Evolutionary conservation across 805 yeast genomes (phyloP).

Genomic region (Saccharomycopsis javanensis): DNA sequence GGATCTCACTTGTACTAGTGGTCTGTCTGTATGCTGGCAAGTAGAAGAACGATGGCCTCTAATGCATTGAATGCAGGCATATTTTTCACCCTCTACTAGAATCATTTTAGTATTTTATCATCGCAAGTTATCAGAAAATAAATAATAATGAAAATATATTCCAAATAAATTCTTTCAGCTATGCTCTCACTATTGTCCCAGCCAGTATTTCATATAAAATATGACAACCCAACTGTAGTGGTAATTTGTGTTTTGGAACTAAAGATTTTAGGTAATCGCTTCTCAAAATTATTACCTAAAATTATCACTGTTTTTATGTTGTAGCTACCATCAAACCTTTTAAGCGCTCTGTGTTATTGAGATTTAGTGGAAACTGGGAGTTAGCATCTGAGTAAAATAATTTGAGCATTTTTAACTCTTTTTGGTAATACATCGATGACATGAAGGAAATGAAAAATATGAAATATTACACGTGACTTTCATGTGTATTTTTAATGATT

Average conservation of each 20-base stretch:
- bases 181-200: too few relatives aligned
- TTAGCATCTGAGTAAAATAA: neutral
- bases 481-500: neutral
- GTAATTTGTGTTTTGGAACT: too few relatives aligned
- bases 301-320: too few relatives aligned
- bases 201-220: too few relatives aligned
- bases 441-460: neutral
- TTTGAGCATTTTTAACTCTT: neutral
- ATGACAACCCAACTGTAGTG: too few relatives aligned
- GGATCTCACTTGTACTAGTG: conserved; percentile 77
- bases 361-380: neutral
- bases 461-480: neutral
- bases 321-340: too few relatives aligned
- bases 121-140: neutral
- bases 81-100: conserved; percentile 65
- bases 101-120: conserved; percentile 40
- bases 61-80: conserved; percentile 80
- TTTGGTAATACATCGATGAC: neutral
- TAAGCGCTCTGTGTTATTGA: too few relatives aligned
- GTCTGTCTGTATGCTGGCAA: conserved; percentile 73
- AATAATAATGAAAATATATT: neutral
- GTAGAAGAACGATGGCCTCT: conserved; percentile 87
- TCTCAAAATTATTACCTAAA: too few relatives aligned
- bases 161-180: too few relatives aligned
- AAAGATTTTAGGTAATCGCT: too few relatives aligned